Base-by-base conservation (phyloP, 768 basidiomycete genomes). In the Russula earlei region DNA sequence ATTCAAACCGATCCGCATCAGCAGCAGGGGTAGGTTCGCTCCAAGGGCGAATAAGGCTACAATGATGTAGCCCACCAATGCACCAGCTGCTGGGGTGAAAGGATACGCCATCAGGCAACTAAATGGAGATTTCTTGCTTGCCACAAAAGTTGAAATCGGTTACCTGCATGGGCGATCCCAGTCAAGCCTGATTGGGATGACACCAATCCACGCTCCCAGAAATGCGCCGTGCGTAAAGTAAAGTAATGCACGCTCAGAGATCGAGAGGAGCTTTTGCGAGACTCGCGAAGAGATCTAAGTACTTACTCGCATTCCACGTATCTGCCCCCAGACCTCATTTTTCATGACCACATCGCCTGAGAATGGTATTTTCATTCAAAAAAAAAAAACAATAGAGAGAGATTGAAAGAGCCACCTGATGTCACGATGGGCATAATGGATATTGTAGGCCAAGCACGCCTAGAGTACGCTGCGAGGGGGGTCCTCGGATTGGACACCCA, bases 111-210 rank as follows among this genome's bases (percentile, higher is more conserved):
- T 55, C 10, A 24, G n/a, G 22, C 11, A 20, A 33, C 49, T 50
- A 36, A 51, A 49, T 31, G 38, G n/a, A n/a, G n/a, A n/a, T n/a
- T n/a, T n/a, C n/a, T n/a, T n/a, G n/a, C n/a, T n/a, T 48, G 15
- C 58, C 17, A 58, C 38, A 22, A 45, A 40, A 27, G 33, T 11
- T 48, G 45, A 33, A 33, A 41, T 24, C 40, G 2, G 36, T 36
- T 51, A 89, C 92, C 85, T 97, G 95, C n/a, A n/a, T n/a, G n/a
- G n/a, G 34, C 91, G 79, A 66, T 93, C 93, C 94, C 95, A 98
- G 70, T 98, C 95, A 17, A 98, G 81, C 0, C 91, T 87, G 44
- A 93, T 84, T 2, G 91, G 89, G 44, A 94, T 74, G 11, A 79
- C 81, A 17, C 92, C 93, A 14, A 78, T 34, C 94, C 92, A 96